Base-by-base conservation (phyloP, 2,329 filamentous ascomycete species). In the Elsinoe australis region DNA sequence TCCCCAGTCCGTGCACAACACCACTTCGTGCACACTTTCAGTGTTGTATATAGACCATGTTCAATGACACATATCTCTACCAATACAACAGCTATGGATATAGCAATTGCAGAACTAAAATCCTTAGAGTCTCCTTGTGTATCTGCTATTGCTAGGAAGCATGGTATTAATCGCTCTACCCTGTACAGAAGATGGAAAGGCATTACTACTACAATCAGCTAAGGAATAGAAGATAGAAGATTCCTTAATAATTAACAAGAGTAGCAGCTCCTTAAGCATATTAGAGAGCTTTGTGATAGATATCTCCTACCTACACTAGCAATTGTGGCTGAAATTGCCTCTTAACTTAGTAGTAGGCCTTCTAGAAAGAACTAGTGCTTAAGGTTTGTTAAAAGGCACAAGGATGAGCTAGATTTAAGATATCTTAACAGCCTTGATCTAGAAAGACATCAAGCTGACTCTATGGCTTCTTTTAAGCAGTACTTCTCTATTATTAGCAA, bases 361-460 rank as follows among this genome's bases (percentile, higher is more conserved):
- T 19, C 35, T 39, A 14, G 38, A 12, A 5, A 42, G n/a, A 28
- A 42, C 22, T 42, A 35, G 52, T 22, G 36, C 26, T 41, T 21
- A 41, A 24, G 19, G 36, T 41, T 41, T 26, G 19, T 41, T n/a
- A 41, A 28, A 8, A 41, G 36, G 36, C 8, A 41, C 14, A 41
- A 41, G 18, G 36, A 41, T 19, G 6, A 41, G 14, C n/a, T 41
- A 10, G 19, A 41, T 26, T 41, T n/a, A 28, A 7, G 22, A 26
- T 38, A 48, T 38, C 45, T 48, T 19, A 48, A 35, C 28, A 47
- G 18, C 17, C 28, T 47, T n/a, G 47, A 36, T 44, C 22, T 44
- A 10, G 22, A 28, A 44, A 28, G 39, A n/a, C 47, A 49, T 24
- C 26, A 44, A 24, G 47, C 47, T 42, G 35, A 41, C 19, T 49